A percentile compares a stretch with the other conserved stretches of the same genome.
These are phyloP conservation scores for Streptanthus diversifolius DNA, from an alignment of 345 rosid genomes.

Conservation along the genomic window DNA sequence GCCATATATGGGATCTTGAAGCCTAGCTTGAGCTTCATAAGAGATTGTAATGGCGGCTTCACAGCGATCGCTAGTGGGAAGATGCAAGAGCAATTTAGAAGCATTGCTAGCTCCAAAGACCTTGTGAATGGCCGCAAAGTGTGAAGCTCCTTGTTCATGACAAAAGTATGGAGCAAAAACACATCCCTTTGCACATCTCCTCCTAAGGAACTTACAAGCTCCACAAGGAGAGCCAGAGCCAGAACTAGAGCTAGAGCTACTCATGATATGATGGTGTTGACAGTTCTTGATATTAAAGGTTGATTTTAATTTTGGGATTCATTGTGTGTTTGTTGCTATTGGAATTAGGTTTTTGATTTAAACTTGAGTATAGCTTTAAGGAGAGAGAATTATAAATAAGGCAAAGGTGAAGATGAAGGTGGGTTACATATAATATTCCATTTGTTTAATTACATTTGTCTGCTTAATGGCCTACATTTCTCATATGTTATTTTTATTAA, in stretches of 20 bases:
- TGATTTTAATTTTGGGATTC: neutral
- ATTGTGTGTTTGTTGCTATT: constrained; percentile 6
- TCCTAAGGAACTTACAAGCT: constrained; percentile 93
- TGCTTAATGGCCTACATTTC: constrained; percentile 69
- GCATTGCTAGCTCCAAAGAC: constrained; percentile 98
- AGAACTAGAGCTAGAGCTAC: constrained; percentile 40
- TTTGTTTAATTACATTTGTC: constrained; percentile 54
- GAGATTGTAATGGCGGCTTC: constrained; percentile 92
- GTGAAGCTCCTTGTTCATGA: constrained; percentile 89
- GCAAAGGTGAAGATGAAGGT: constrained; percentile 54
- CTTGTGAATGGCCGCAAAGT: constrained; percentile 89
- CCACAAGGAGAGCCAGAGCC: constrained; percentile 87
- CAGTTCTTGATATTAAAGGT: neutral
- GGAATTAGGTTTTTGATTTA: constrained; percentile 24
- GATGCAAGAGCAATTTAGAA: constrained; percentile 75
- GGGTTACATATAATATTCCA: constrained; percentile 52
- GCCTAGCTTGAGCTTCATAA: constrained; percentile 96
- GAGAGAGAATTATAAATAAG: constrained; percentile 58
- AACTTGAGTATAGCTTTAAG: constrained; percentile 37
- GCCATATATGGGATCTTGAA: constrained; percentile 94
- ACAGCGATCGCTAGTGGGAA: constrained; percentile 68
- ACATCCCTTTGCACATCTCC: constrained; percentile 88
- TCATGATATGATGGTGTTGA: constrained; percentile 23
- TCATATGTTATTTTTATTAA: constrained; percentile 45
- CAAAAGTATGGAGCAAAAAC: constrained; percentile 96